phyloP scores from a whole-genome alignment of 805 yeast genomes.

The Kregervanrija delftensis region DNA sequence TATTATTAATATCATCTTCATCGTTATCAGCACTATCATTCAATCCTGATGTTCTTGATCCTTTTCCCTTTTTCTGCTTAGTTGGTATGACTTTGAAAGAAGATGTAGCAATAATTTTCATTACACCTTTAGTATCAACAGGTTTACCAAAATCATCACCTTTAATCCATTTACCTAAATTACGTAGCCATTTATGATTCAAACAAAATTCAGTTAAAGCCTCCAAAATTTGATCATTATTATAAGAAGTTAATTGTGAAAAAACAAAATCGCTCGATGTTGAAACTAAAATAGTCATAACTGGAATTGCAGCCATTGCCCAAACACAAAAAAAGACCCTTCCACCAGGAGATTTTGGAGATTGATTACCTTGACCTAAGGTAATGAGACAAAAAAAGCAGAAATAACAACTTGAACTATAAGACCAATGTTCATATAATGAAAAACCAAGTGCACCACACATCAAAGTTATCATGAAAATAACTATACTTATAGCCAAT shows the following conservation, averaged over 20 bases:
- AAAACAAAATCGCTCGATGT: constrained; percentile 59
- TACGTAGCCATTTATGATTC: constrained; percentile 1
- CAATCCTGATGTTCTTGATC: neutral
- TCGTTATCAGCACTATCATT: constrained; percentile 1
- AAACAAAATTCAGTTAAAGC: constrained; percentile 9
- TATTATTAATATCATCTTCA: neutral
- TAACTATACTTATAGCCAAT: constrained; percentile 31
- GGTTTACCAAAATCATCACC: neutral
- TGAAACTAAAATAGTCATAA: constrained; percentile 77
- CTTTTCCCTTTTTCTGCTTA: neutral
- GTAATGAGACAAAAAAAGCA: constrained; percentile 70
- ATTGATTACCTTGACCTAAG: constrained; percentile 78
- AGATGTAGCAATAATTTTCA: constrained; percentile 7
- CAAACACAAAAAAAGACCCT: constrained; percentile 68
- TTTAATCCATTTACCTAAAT: constrained; percentile 6
- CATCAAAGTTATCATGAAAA: constrained; percentile 58
- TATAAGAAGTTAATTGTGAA: constrained; percentile 19
- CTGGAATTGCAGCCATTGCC: constrained; percentile 79
- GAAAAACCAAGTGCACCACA: constrained; percentile 65
- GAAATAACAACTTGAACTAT: constrained; percentile 67
- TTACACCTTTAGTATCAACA: constrained; percentile 2
- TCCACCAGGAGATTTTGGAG: constrained; percentile 60
- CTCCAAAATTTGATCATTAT: constrained; percentile 11
- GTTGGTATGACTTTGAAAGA: too few species aligned
- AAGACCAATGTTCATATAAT: constrained; percentile 62